These are phyloP conservation scores for Colletotrichum plurivorum DNA, from an alignment of 2,329 filamentous ascomycete species.

Conservation along the genomic window DNA sequence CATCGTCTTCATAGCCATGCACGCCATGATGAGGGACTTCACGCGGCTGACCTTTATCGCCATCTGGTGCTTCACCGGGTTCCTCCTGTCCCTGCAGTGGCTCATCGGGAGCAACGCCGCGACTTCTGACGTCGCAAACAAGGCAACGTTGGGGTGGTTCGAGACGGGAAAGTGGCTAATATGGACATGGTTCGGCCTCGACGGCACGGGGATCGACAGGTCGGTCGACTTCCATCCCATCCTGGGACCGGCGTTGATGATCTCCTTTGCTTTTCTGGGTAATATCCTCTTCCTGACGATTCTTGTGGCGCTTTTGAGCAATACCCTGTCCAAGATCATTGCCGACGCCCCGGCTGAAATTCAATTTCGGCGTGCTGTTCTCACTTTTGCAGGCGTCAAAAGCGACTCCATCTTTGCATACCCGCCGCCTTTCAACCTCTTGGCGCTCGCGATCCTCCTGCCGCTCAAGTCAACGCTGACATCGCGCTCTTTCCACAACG, in stretches of 20 bases:
- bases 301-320: constrained; percentile 79
- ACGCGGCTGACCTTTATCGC: constrained; percentile 71
- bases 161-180: constrained; percentile 84
- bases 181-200: constrained; percentile 85
- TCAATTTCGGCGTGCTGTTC: constrained; percentile 78
- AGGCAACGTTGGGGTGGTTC: constrained; percentile 47
- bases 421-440: constrained; percentile 78
- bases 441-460: constrained; percentile 75
- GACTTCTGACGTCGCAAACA: constrained; percentile 41
- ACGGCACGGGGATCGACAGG: constrained; percentile 69
- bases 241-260: constrained; percentile 77
- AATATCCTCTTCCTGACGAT: constrained; percentile 83
- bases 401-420: constrained; percentile 79
- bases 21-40: constrained; percentile 83
- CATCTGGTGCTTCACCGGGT: constrained; percentile 77
- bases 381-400: constrained; percentile 82
- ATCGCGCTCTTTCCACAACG: constrained; percentile 77
- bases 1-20: constrained; percentile 80
- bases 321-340: constrained; percentile 79
- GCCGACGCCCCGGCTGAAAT: constrained; percentile 78
- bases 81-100: constrained; percentile 79
- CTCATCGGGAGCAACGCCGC: constrained; percentile 56
- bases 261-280: constrained; percentile 80
- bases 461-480: constrained; percentile 75
- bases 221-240: constrained; percentile 74